Percentiles rank a stretch among this genome's conserved stretches.
Evolutionary conservation across 2,329 filamentous ascomycete species (phyloP).

Genomic region (Cytospora paraplurivora): DNA sequence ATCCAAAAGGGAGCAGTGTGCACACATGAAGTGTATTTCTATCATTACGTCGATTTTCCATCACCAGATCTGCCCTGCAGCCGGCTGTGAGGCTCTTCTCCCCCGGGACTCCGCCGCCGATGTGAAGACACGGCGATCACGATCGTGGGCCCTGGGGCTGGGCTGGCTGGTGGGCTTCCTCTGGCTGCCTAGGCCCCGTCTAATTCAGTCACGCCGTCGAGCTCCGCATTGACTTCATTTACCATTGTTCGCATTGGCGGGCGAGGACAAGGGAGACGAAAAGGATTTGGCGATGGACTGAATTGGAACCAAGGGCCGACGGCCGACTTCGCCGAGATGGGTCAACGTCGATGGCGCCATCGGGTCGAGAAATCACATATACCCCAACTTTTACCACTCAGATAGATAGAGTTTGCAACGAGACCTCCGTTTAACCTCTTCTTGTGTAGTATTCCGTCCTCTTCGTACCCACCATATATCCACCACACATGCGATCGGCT

Average conservation of each 20-base stretch:
- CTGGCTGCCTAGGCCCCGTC: not conserved
- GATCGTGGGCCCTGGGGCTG: not conserved
- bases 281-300: not conserved
- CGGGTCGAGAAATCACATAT: constrained; percentile 12
- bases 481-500: not conserved
- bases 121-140: not conserved
- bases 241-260: not conserved
- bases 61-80: not conserved
- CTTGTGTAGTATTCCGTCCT: not conserved
- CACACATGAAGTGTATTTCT: too few relatives aligned
- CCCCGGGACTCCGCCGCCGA: not conserved
- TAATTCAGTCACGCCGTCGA: not conserved
- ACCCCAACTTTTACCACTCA: not conserved
- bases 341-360: constrained; percentile 16
- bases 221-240: not conserved
- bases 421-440: not conserved
- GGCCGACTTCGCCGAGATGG: not conserved
- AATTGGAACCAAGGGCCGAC: not conserved
- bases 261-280: not conserved
- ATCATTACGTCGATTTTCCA: not conserved
- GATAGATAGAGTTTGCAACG: not conserved
- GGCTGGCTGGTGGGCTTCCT: too few relatives aligned
- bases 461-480: not conserved
- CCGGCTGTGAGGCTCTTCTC: not conserved
- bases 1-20: not conserved